Base-by-base conservation (phyloP, 352 stramenopile species). In the Phytophthora pluvialis region DNA sequence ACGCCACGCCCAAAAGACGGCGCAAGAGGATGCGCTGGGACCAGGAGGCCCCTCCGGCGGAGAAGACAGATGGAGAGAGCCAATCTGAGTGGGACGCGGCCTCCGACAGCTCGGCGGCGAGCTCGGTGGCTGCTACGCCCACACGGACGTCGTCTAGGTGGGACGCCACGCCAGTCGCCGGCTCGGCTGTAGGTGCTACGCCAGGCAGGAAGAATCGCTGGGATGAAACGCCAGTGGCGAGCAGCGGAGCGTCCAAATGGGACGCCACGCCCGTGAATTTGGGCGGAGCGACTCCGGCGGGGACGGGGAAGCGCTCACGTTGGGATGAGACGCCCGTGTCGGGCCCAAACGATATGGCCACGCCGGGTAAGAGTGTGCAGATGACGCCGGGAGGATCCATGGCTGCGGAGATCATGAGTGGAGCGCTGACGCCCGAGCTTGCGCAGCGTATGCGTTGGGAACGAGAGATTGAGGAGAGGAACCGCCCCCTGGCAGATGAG, bases 381-480 rank as follows among this genome's bases (percentile, higher is more conserved):
- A 92, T 94, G 81, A 95, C 85, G 3, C 85, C 83, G 0, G 84
- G 84, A 21, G 84, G 79, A 13, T 85, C 76, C 0, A 82, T 88
- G 16, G 74, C 77, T 8, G 73, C 77, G 21, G 85, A 86, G 15
- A 67, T 88, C 40, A 70, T 89, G 52, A 86, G 71, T 51, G 89
- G 88, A 21, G 83, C 81, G 38, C 52, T 97, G 51, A 97, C 89
- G 15, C 90, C 91, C 0, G 92, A 99, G 72, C 65, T 98, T 43
- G 82, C 90, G 11, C 97, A 99, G 73, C 89, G 91, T 12, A 68
- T 99, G 65, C 88, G 93, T 10, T 97, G 97, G 72, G 97, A 99
- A 78, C 83, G 87, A 25, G 97, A 99, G 83, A 98, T 99, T 77
- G 95, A 99, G 61, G 95, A 98, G 47, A 83, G 97, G 11, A 99